phyloP scores from a whole-genome alignment of 139 green algal species.

The Volvox reticuliferus region DNA sequence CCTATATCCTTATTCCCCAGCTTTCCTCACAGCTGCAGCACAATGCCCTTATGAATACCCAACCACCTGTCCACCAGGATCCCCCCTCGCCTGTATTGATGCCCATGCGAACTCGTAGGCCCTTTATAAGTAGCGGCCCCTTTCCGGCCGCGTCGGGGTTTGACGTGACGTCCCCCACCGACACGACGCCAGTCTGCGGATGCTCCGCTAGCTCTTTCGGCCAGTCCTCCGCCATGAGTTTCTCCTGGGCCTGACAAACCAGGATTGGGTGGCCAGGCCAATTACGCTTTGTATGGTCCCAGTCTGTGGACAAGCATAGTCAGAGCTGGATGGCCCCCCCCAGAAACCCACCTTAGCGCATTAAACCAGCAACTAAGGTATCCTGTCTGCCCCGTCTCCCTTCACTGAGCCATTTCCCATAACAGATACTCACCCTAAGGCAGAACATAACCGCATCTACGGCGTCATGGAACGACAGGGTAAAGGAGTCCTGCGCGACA shows the following conservation, averaged over 20 bases:
- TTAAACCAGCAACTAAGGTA: no score
- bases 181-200: constrained; percentile 21
- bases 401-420: background rate
- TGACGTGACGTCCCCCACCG: constrained; percentile 52
- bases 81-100: constrained; percentile 62
- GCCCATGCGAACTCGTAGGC: constrained; percentile 68
- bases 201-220: constrained; percentile 53
- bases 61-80: background rate
- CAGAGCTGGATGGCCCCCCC: no score
- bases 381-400: no score
- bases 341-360: no score
- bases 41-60: no score
- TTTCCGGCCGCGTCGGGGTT: constrained; percentile 40
- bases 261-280: no score
- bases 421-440: constrained; percentile 55
- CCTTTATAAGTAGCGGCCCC: constrained; percentile 56
- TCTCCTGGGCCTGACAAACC: constrained; percentile 47
- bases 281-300: no score
- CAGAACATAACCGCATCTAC: constrained; percentile 67
- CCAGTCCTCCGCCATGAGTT: constrained; percentile 54
- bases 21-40: no score
- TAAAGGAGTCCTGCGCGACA: constrained; percentile 56
- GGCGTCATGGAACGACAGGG: constrained; percentile 69
- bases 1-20: no score
- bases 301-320: no score